These are phyloP conservation scores for Collybiopsis luxurians DNA, from an alignment of 768 basidiomycete species.

Conservation along the genomic window DNA sequence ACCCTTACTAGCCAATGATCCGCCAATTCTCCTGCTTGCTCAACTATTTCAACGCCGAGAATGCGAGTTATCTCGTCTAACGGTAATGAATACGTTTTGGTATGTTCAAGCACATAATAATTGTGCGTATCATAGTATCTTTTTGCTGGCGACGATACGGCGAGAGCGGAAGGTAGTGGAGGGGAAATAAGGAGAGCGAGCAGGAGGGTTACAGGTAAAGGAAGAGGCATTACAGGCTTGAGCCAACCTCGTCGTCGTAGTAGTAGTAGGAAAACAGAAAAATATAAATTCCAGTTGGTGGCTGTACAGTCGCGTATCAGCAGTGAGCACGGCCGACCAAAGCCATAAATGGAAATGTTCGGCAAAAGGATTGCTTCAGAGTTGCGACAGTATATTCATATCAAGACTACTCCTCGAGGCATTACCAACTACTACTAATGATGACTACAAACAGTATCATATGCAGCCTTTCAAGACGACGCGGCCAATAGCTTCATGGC, in stretches of 20 bases:
- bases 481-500: too few relatives aligned
- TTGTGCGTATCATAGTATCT: conserved; percentile 61
- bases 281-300: not conserved
- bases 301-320: not conserved
- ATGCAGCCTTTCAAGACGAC: too few relatives aligned
- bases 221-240: conserved; percentile 5
- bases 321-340: too few relatives aligned
- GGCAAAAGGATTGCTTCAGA: too few relatives aligned
- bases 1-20: conserved; percentile 83
- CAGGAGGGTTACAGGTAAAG: conserved; percentile 21
- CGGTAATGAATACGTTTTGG: conserved; percentile 25
- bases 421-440: too few relatives aligned
- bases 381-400: too few relatives aligned
- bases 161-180: conserved; percentile 15
- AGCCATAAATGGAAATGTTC: too few relatives aligned
- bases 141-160: conserved; percentile 34
- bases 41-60: conserved; percentile 83
- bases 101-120: conserved; percentile 81
- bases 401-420: too few relatives aligned
- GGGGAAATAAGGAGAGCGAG: conserved; percentile 28
- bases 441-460: too few relatives aligned
- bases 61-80: conserved; percentile 55
- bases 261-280: not conserved
- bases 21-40: conserved; percentile 79
- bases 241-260: not conserved